Conservation (phyloP, 2,329 filamentous ascomycete species). For the Neurospora sp. region DNA sequence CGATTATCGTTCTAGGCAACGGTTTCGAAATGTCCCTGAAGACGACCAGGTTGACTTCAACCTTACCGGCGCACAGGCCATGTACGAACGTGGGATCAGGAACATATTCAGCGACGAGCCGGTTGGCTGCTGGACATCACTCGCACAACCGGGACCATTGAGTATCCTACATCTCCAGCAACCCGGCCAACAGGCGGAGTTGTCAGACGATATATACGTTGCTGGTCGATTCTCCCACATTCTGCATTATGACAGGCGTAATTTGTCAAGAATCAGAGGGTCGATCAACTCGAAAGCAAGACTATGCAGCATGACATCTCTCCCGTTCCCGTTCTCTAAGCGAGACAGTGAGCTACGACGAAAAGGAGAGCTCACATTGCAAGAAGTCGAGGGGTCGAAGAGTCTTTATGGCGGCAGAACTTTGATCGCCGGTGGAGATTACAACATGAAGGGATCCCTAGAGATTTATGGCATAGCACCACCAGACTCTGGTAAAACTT, state of each 20-base stretch:
- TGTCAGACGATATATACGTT: conserved; percentile 75
- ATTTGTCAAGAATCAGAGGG: conserved; percentile 65
- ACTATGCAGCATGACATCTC: conserved; percentile 60
- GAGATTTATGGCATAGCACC: conserved; percentile 67
- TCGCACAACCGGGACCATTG: conserved; percentile 72
- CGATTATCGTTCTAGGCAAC: conserved; percentile 51
- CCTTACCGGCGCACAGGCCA: conserved; percentile 17
- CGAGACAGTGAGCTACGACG: conserved; percentile 49
- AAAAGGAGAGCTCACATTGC: conserved; percentile 42
- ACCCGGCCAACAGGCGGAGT: conserved; percentile 38
- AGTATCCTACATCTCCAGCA: conserved; percentile 69
- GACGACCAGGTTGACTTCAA: conserved; percentile 29
- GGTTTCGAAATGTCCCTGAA: conserved; percentile 20
- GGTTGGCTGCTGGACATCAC: conserved; percentile 52
- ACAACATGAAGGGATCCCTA: conserved; percentile 81
- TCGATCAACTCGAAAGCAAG: conserved; percentile 78
- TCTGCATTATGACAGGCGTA: conserved; percentile 78
- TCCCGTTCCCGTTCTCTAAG: conserved; percentile 58
- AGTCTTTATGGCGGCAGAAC: conserved; percentile 46
- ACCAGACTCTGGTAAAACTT: conserved; percentile 6
- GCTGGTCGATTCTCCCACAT: conserved; percentile 84
- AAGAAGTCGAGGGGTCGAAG: conserved; percentile 45
- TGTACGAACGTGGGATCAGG: conserved; percentile 22
- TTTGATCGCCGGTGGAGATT: conserved; percentile 75
- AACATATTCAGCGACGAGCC: conserved; percentile 42